Conservation (phyloP, 768 basidiomycete genomes). For the Sporobolomyces phaffii region DNA sequence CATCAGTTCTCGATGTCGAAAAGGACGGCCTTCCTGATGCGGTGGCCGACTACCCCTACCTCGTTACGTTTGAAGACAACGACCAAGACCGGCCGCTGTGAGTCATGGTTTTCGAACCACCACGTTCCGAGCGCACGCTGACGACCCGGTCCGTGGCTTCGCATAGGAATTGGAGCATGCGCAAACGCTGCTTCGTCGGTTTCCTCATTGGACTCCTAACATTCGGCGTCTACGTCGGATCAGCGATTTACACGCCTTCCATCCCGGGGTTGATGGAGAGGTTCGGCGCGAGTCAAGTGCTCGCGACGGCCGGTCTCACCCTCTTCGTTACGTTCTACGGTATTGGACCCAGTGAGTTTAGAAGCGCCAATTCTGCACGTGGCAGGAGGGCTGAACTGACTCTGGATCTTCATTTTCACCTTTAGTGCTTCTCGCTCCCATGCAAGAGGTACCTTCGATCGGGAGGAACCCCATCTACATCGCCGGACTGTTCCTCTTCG, state of each 20-base stretch:
- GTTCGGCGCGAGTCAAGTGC: slow-evolving; percentile 28
- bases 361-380: too few relatives aligned
- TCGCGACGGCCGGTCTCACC: slow-evolving; percentile 44
- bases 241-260: slow-evolving; percentile 12
- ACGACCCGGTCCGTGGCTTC: too few relatives aligned
- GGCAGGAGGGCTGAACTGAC: too few relatives aligned
- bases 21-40: not conserved
- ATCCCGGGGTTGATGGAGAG: slow-evolving; percentile 33
- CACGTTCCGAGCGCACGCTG: too few relatives aligned
- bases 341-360: slow-evolving; percentile 44
- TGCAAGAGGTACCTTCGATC: slow-evolving; percentile 46
- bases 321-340: slow-evolving; percentile 48
- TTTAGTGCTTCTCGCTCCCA: slow-evolving; percentile 37
- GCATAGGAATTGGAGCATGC: slow-evolving; percentile 36
- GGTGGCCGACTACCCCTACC: slow-evolving; percentile 12
- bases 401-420: too few relatives aligned
- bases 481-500: slow-evolving; percentile 46
- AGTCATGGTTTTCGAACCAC: too few relatives aligned
- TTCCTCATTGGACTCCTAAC: slow-evolving; percentile 32
- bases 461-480: slow-evolving; percentile 48
- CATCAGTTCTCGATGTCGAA: not conserved
- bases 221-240: slow-evolving; percentile 28
- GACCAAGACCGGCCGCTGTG: slow-evolving; percentile 39
- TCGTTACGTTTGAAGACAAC: slow-evolving; percentile 37
- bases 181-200: slow-evolving; percentile 33